Conservation (phyloP, 495 filamentous ascomycete genomes). For the Penicillium samsonianum region DNA sequence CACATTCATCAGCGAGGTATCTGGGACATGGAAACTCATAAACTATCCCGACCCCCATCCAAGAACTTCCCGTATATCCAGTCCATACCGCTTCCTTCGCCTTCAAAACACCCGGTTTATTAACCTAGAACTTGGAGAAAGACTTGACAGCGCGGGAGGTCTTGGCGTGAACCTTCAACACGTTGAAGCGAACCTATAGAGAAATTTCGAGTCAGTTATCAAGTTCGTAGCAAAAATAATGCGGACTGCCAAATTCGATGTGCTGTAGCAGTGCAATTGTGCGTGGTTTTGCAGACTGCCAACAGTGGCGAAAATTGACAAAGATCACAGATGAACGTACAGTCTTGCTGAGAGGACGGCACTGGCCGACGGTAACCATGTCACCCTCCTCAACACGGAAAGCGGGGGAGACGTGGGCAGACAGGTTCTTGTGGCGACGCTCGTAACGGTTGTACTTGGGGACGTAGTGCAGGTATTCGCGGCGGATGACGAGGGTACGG, state of each 20-base stretch:
- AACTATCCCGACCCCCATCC: slow-evolving; percentile 49
- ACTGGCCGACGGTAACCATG: slow-evolving; percentile 98
- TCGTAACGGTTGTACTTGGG: slow-evolving; percentile 99
- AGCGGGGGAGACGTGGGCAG: slow-evolving; percentile 96
- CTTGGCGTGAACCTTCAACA: slow-evolving; percentile 64
- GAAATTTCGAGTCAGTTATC: slow-evolving; percentile 23
- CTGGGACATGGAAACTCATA: slow-evolving; percentile 52
- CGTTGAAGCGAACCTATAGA: slow-evolving; percentile 94
- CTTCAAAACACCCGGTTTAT: slow-evolving; percentile 40
- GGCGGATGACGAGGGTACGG: slow-evolving; percentile 97
- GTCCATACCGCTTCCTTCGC: slow-evolving; percentile 49
- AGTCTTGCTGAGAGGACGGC: slow-evolving; percentile 97
- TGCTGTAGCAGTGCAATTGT: not conserved
- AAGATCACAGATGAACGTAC: slow-evolving; percentile 57
- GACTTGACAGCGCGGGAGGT: slow-evolving; percentile 93
- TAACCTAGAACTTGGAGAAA: slow-evolving; percentile 92
- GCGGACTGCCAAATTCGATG: not conserved
- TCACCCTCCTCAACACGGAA: slow-evolving; percentile 99
- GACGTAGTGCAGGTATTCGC: slow-evolving; percentile 99
- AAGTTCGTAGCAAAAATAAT: slow-evolving; percentile 5
- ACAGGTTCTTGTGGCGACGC: slow-evolving; percentile 99
- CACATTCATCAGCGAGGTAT: slow-evolving; percentile 50
- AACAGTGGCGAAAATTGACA: not conserved
- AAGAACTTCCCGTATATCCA: slow-evolving; percentile 47
- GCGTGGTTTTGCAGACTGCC: not conserved